Evolutionary conservation across 2,329 filamentous ascomycete genomes (phyloP).

Genomic region (Colletotrichum agaves): DNA sequence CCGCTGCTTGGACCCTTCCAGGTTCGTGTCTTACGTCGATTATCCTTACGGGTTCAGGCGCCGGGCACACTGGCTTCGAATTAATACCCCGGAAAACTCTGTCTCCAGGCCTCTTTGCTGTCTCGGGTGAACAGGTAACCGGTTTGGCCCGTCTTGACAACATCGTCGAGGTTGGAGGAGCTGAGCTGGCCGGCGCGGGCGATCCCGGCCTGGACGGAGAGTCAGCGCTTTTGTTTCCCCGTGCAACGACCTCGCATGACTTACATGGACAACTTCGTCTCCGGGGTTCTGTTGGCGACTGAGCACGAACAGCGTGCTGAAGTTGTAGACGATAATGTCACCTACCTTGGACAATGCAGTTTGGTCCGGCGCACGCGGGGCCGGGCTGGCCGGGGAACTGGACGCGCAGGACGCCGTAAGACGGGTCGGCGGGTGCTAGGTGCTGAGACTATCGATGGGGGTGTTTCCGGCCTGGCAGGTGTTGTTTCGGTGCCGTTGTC

Average conservation of each 20-base stretch:
- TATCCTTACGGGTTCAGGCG: background rate
- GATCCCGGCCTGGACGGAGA: conserved; percentile 42
- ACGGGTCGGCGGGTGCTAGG: conserved; percentile 42
- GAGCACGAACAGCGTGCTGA: conserved; percentile 47
- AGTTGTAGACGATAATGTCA: conserved; percentile 42
- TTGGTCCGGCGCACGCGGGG: conserved; percentile 45
- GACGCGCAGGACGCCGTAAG: conserved; percentile 46
- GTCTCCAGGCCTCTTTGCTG: background rate
- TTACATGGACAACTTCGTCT: conserved; percentile 43
- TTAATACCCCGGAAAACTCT: background rate
- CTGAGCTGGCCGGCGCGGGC: conserved; percentile 42
- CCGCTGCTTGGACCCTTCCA: conserved; percentile 10
- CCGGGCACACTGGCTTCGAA: conserved; percentile 29
- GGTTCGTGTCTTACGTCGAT: background rate
- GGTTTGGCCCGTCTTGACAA: conserved; percentile 44
- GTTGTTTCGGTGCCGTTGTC: conserved; percentile 47
- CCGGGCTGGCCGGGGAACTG: conserved; percentile 46
- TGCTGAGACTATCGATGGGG: conserved; percentile 45
- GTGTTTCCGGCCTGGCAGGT: conserved; percentile 43
- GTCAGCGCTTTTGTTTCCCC: background rate
- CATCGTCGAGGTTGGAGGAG: conserved; percentile 41
- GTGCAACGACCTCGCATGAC: conserved; percentile 16
- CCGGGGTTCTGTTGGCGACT: conserved; percentile 45
- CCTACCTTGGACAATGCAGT: conserved; percentile 48
- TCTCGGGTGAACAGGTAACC: conserved; percentile 41